Conservation (phyloP, 164 flowering plant genomes). For the Vitis cinerea region DNA sequence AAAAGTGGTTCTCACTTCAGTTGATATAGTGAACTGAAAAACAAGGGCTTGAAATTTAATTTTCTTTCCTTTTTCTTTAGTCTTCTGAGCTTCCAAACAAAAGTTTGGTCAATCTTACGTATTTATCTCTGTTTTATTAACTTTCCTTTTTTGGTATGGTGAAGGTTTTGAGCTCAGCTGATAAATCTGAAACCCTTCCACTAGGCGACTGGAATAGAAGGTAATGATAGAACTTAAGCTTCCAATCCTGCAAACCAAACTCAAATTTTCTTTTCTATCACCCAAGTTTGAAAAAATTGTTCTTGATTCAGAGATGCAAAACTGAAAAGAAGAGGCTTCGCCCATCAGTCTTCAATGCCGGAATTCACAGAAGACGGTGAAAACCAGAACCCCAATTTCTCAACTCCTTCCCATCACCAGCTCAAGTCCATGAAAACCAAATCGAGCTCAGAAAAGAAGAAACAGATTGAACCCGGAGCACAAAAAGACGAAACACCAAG, state of each 20-base stretch:
- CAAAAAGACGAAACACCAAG: conserved; percentile 25
- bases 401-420: conserved; percentile 36
- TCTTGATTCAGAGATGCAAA: conserved; percentile 42
- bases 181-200: conserved; percentile 33
- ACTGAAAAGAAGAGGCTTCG: conserved; percentile 52
- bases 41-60: background rate
- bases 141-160: background rate
- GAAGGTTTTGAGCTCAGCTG: conserved; percentile 30
- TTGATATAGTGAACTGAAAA: background rate
- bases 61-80: background rate
- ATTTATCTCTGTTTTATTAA: background rate
- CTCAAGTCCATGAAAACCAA: conserved; percentile 42
- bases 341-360: conserved; percentile 18
- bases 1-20: too few species aligned
- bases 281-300: background rate
- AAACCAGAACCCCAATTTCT: conserved; percentile 68
- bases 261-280: background rate
- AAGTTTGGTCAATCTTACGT: background rate
- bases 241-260: background rate
- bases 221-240: conserved; percentile 22
- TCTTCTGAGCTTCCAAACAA: conserved; percentile 4
- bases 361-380: conserved; percentile 48
- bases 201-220: conserved; percentile 46
- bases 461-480: conserved; percentile 11
- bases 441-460: conserved; percentile 55